phyloP scores from a whole-genome alignment of 805 yeast genomes.

The Yamadazyma laniorum region DNA sequence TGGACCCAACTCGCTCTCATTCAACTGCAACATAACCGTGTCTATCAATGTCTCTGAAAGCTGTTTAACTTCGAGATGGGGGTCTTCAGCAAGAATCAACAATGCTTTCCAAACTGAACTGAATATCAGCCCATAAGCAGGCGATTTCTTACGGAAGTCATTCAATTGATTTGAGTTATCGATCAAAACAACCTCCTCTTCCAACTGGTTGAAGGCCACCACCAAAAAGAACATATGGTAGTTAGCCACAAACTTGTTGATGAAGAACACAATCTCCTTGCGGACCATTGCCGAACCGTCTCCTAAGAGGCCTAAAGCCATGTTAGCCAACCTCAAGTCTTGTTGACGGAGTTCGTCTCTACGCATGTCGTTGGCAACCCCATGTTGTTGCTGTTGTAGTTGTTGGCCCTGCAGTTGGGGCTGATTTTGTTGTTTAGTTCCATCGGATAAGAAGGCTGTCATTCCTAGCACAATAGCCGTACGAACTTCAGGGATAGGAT shows the following conservation, averaged over 20 bases:
- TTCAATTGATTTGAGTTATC: conserved; percentile 62
- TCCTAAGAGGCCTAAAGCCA: conserved; percentile 63
- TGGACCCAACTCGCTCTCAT: conserved; percentile 63
- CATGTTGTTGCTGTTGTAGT: conserved; percentile 15
- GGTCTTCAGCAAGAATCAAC: conserved; percentile 79
- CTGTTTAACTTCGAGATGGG: conserved; percentile 74
- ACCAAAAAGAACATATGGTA: conserved; percentile 76
- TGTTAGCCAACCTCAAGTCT: conserved; percentile 68
- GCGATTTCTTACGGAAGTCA: conserved; percentile 62
- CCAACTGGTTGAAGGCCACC: conserved; percentile 80
- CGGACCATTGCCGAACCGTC: conserved; percentile 92
- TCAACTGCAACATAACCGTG: conserved; percentile 59
- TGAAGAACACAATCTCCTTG: conserved; percentile 75
- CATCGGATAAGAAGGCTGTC: conserved; percentile 60
- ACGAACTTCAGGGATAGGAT: conserved; percentile 94
- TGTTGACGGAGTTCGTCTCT: conserved; percentile 57
- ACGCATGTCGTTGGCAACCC: conserved; percentile 27
- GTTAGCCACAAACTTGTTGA: conserved; percentile 69
- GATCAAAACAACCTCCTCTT: conserved; percentile 69
- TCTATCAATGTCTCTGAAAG: conserved; percentile 76
- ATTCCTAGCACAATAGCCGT: conserved; percentile 78
- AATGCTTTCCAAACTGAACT: conserved; percentile 86
- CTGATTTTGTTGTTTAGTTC: conserved; percentile 14
- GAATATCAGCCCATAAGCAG: conserved; percentile 85
- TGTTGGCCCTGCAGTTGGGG: conserved; percentile 17